These are phyloP conservation scores for Schizosaccharomyces cryophilus DNA, from an alignment of 805 yeast genomes.

Conservation along the genomic window DNA sequence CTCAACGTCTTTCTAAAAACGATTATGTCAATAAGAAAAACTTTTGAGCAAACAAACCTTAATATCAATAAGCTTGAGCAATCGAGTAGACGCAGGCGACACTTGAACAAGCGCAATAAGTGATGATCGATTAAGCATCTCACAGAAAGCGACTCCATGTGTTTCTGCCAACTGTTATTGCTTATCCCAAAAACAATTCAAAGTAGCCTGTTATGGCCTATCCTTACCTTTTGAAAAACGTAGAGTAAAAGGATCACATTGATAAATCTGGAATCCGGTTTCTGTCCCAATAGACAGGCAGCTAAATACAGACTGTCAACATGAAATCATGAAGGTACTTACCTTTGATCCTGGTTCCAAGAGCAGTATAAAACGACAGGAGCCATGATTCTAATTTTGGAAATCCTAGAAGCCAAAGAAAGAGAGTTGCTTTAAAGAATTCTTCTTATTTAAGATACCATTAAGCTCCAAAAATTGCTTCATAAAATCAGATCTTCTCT, in stretches of 20 bases:
- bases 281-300: constrained; percentile 61
- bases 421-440: background rate
- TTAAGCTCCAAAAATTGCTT: too few relatives aligned
- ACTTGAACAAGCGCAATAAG: constrained; percentile 50
- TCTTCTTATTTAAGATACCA: too few relatives aligned
- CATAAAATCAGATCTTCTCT: too few relatives aligned
- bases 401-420: background rate
- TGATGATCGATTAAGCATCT: constrained; percentile 77
- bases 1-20: background rate
- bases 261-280: constrained; percentile 45
- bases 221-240: constrained; percentile 27
- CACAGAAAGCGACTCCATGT: constrained; percentile 29
- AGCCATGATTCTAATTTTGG: background rate
- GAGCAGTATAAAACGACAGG: background rate
- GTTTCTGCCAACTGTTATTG: constrained; percentile 9
- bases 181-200: too few relatives aligned
- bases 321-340: background rate
- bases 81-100: constrained; percentile 21
- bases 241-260: constrained; percentile 67
- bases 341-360: constrained; percentile 52
- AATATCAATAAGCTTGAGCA: background rate
- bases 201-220: too few relatives aligned
- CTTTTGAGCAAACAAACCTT: background rate
- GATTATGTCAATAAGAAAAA: background rate
- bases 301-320: constrained; percentile 4